Conservation (phyloP, 495 filamentous ascomycete genomes). For the Penicillium coprophilum region DNA sequence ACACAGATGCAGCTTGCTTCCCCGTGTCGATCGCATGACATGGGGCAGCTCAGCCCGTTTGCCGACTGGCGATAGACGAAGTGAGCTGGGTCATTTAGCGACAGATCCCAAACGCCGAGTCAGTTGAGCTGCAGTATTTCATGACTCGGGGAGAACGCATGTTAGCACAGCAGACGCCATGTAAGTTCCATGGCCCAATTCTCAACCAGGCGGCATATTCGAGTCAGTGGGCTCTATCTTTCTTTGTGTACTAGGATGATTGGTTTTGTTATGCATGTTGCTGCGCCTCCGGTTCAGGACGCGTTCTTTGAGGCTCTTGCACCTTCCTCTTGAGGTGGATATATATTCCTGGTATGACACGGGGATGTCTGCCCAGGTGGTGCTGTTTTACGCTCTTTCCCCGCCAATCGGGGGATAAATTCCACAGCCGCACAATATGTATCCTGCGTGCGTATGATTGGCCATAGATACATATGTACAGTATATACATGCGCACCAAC, state of each 20-base stretch:
- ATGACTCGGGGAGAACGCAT: neutral
- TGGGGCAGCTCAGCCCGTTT: neutral
- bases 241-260: neutral
- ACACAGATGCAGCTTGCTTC: neutral
- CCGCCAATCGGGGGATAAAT: neutral
- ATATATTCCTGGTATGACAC: neutral
- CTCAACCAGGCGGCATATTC: neutral
- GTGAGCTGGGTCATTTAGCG: neutral
- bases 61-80: neutral
- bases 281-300: neutral
- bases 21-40: neutral
- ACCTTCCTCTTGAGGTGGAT: neutral
- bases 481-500: too few species aligned
- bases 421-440: neutral
- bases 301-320: neutral
- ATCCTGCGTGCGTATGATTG: neutral
- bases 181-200: neutral
- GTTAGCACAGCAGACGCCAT: conserved; percentile 2
- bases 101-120: neutral
- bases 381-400: neutral
- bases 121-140: neutral
- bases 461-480: neutral
- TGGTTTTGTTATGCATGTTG: neutral
- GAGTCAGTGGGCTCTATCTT: neutral
- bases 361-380: neutral